Base-by-base conservation (phyloP, 2,329 filamentous ascomycete genomes). In the Xylaria sp. region DNA sequence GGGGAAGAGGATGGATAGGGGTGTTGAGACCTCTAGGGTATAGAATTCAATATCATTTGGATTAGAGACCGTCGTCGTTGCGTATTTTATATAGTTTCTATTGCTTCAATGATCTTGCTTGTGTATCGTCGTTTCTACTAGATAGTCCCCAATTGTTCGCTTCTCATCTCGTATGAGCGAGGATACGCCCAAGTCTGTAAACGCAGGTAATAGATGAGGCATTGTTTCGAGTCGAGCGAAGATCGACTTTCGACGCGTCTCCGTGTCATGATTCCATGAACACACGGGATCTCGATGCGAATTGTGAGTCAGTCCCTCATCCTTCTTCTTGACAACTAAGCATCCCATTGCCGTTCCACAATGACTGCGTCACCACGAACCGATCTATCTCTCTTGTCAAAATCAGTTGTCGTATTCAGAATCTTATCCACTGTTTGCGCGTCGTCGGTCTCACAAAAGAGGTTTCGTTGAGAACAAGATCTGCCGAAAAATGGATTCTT, bases 221-320 rank as follows among this genome's bases (percentile, higher is more conserved):
- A 0, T 44, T 7, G 25, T 44, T 15, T 13, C 28, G 28, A n/a
- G 57, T 37, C 15, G 20, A 54, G 62, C 10, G 37, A n/a, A 37
- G 25, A 66, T 59, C 28, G 60, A 41, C 25, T 37, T 54, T 65
- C n/a, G 37, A 70, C 57, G 66, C 66, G 59, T 71, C 68, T 71
- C 63, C 41, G 72, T 75, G 66, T 41, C 39, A 73, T 68, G 18
- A 15, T 51, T 70, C 64, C 59, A 67, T 74, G 48, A 51, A 12
- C 32, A 72, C 70, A n/a, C 60, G 74, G 70, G 71, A 74, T 52
- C 56, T 54, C 62, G n/a, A 70, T 56, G 66, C 70, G 70, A 71
- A 7, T 8, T 37, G 2, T 37, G 18, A 58, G 8, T 34, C 63
- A 55, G 55, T 8, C 52, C 15, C 12, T 23, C 18, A 18, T 56